Base-by-base conservation (phyloP, 2,329 filamentous ascomycete species). In the Trichoderma sp. region DNA sequence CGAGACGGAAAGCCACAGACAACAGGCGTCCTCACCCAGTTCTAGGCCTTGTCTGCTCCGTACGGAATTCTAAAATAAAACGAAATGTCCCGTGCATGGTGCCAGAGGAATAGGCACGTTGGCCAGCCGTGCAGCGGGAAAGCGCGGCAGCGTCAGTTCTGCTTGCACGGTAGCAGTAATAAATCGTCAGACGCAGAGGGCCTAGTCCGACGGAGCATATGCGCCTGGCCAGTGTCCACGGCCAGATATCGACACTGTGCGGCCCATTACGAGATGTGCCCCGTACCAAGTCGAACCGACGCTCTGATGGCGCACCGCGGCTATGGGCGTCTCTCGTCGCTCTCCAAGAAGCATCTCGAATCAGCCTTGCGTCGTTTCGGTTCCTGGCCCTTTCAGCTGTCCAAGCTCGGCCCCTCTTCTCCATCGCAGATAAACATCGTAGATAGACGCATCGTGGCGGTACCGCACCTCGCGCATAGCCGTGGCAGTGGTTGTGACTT, bases 291-390 rank as follows among this genome's bases (percentile, higher is more conserved):
- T 26, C 28, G 51, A 30, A 30, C 5, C 30, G 30, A 37, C 37
- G 2, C 30, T 58, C 5, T 14, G 30, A 34, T 37, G 32, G 43
- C 43, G 39, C 52, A 32, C 63, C 63, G 52, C 63, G 52, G 63
- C 63, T 56, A 66, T 32, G 18, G 39, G 26, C 24, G 54, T 26
- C 34, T 43, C 56, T 46, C 49, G 49, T 64, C 43, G 39, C 39
- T n/a, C 39, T 43, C 8, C 32, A 30, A 49, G 54, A 52, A 52
- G 49, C n/a, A 46, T 52, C 58, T 43, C 28, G 51, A 64, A 64
- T 68, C 66, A 68, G 66, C 66, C 66, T 64, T 64, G 66, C 52
- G 52, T 30, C 32, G 4, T 26, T 14, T 21, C 49, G 18, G 26
- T 68, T 46, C 61, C 51, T 65, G 52, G 52, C 37, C 52, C 55